A percentile compares a stretch with the other conserved stretches of the same genome.
phyloP scores from a whole-genome alignment of 345 rosid species.

The Gossypium rotundifolium region DNA sequence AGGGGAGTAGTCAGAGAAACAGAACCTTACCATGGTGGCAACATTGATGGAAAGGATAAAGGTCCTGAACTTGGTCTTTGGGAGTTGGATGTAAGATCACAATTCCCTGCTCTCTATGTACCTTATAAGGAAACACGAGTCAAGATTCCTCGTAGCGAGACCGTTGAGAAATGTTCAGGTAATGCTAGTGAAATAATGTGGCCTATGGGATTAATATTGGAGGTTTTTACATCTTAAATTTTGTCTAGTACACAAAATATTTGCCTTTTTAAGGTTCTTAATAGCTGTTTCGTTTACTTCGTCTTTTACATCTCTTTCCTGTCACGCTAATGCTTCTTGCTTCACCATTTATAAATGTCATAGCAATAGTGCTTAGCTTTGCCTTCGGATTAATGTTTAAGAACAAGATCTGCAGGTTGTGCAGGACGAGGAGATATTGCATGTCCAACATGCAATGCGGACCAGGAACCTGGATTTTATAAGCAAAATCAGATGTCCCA shows the following conservation, averaged over 20 bases:
- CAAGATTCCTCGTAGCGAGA: constrained; percentile 62
- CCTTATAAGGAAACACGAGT: constrained; percentile 54
- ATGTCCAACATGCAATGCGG: constrained; percentile 66
- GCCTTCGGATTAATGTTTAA: constrained; percentile 11
- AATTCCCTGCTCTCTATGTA: constrained; percentile 73
- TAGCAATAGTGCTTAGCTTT: constrained; percentile 9
- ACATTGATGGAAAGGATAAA: constrained; percentile 43
- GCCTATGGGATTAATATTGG: neutral
- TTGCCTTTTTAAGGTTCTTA: neutral
- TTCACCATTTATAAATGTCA: neutral
- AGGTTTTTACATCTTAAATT: neutral
- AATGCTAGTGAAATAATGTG: constrained; percentile 5
- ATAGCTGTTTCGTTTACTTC: neutral
- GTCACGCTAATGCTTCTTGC: neutral
- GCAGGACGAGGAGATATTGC: constrained; percentile 59
- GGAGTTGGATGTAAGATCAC: constrained; percentile 72
- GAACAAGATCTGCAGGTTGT: constrained; percentile 46
- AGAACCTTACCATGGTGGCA: constrained; percentile 50
- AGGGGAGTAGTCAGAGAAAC: constrained; percentile 69
- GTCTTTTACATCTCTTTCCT: neutral
- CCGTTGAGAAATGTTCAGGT: constrained; percentile 75
- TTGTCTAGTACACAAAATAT: neutral
- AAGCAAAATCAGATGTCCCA: constrained; percentile 64
- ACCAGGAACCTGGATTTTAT: constrained; percentile 73
- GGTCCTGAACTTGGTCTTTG: constrained; percentile 57